phyloP scores from a whole-genome alignment of 2,329 filamentous ascomycete species.

The Nemania sp. region DNA sequence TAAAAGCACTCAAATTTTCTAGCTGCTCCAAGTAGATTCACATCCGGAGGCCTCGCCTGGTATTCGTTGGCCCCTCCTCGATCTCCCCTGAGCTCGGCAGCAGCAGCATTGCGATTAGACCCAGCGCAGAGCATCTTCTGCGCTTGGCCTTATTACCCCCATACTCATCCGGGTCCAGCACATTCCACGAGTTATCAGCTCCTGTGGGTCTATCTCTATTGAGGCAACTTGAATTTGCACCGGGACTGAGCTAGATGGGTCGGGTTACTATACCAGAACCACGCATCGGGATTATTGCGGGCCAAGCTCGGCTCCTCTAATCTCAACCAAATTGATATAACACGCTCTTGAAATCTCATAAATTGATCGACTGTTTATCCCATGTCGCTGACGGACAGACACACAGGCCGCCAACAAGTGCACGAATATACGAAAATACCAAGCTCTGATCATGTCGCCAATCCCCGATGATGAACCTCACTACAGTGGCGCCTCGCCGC shows the following conservation, averaged over 20 bases:
- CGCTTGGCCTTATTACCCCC: not conserved
- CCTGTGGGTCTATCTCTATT: not conserved
- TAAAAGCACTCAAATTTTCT: not conserved
- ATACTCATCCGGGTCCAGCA: not conserved
- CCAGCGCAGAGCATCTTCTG: not conserved
- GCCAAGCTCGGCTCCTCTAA: not conserved
- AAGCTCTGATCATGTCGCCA: conserved; percentile 20
- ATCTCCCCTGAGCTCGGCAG: not conserved
- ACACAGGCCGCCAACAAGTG: not conserved
- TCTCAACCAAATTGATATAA: not conserved
- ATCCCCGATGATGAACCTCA: conserved; percentile 26
- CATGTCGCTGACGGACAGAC: not conserved
- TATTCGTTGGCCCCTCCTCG: not conserved
- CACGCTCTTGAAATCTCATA: not conserved
- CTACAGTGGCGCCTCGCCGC: conserved; percentile 34
- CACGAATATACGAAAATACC: not conserved
- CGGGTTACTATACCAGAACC: not conserved
- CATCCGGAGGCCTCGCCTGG: not conserved
- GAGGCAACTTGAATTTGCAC: not conserved
- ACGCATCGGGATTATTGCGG: not conserved
- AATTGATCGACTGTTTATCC: not conserved
- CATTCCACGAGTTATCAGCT: not conserved
- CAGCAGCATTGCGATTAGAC: conserved; percentile 6
- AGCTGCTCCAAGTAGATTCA: not conserved
- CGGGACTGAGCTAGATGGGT: not conserved